Conservation (phyloP, 164 flowering plant genomes). For the Piper longum region DNA sequence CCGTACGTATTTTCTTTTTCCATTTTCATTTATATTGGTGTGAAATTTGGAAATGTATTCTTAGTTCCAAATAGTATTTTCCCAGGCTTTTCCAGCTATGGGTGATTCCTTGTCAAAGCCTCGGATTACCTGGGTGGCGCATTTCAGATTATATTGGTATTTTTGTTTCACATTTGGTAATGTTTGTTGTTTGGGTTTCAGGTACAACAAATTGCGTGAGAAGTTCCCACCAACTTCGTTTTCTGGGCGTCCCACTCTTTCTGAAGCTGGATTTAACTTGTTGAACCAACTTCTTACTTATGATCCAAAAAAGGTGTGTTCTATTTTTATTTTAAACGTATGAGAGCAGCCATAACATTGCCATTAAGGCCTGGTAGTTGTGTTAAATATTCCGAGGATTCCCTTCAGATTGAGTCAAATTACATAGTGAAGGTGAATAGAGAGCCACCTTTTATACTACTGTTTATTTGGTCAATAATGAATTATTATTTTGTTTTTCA, state of each 20-base stretch:
- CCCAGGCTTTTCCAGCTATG: constrained; percentile 63
- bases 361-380: not conserved
- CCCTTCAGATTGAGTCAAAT: no score
- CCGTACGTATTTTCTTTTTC: constrained; percentile 33
- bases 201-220: constrained; percentile 71
- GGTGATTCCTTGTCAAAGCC: constrained; percentile 73
- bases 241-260: constrained; percentile 86
- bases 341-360: not conserved
- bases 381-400: no score
- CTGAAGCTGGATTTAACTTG: constrained; percentile 87
- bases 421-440: no score
- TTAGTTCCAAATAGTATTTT: constrained; percentile 20
- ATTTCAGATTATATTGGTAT: constrained; percentile 13
- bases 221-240: constrained; percentile 75
- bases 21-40: constrained; percentile 4
- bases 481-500: constrained; percentile 1
- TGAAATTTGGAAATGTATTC: constrained; percentile 22
- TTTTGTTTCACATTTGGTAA: constrained; percentile 21
- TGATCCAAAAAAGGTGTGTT: constrained; percentile 70
- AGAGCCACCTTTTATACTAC: no score
- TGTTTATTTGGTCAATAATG: not conserved
- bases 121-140: constrained; percentile 57
- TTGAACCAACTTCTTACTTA: constrained; percentile 72
- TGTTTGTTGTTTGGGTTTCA: constrained; percentile 33
- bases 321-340: not conserved